Evolutionary conservation across 1,284 basidiomycete genomes (phyloP).

Genomic region (Psilocybe mexicana): DNA sequence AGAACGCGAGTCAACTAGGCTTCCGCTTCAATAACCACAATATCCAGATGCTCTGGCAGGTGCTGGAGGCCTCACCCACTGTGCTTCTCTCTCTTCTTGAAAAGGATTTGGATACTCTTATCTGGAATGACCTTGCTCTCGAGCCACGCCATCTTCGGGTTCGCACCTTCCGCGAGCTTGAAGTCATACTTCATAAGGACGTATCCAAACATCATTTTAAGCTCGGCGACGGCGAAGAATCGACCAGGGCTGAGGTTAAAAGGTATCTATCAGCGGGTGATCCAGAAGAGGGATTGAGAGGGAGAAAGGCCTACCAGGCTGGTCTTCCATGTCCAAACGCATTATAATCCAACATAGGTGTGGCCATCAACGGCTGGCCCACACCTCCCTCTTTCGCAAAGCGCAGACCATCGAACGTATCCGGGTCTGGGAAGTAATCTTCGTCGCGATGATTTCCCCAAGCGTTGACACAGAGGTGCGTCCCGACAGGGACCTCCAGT

Average conservation of each 20-base stretch:
- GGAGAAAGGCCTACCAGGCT: conserved; percentile 30
- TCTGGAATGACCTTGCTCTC: too few species aligned
- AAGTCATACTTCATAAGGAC: conserved; percentile 39
- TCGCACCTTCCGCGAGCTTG: conserved; percentile 27
- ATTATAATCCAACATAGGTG: conserved; percentile 31
- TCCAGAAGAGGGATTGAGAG: background rate
- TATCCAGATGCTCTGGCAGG: too few species aligned
- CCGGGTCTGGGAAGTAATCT: conserved; percentile 28
- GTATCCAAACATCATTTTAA: conserved; percentile 40
- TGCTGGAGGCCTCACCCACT: too few species aligned
- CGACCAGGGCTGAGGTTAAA: conserved; percentile 28
- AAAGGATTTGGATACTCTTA: too few species aligned
- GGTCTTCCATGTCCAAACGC: conserved; percentile 44
- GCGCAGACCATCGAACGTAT: conserved; percentile 33
- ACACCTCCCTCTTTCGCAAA: conserved; percentile 11
- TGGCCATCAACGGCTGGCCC: conserved; percentile 12
- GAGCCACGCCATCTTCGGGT: conserved; percentile 14
- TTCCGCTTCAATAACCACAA: too few species aligned
- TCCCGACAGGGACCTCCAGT: conserved; percentile 34
- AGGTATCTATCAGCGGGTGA: background rate
- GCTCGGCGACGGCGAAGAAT: conserved; percentile 37
- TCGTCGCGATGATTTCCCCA: conserved; percentile 30
- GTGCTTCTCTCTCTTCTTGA: too few species aligned
- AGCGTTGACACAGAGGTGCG: conserved; percentile 25
- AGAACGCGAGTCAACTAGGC: too few species aligned